Percentiles rank a stretch among this genome's conserved stretches.
phyloP scores from a whole-genome alignment of 106 monocot species.

The Gastrodia elata region DNA sequence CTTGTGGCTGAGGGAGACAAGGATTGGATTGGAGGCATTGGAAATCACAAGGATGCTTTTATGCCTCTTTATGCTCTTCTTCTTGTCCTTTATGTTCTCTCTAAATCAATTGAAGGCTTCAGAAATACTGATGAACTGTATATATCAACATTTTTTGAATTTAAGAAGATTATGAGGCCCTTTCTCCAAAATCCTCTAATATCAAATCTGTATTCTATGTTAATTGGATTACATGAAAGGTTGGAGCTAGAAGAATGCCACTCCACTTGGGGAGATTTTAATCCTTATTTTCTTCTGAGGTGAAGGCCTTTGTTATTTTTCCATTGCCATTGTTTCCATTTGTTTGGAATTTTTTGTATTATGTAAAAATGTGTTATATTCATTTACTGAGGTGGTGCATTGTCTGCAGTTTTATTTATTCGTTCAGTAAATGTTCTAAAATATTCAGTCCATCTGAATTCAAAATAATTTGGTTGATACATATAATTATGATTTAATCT shows the following conservation, averaged over 20 bases:
- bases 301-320: conserved; percentile 17
- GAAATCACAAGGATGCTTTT: conserved; percentile 93
- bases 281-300: conserved; percentile 86
- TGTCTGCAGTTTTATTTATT: neutral
- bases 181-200: conserved; percentile 84
- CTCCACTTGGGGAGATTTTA: conserved; percentile 42
- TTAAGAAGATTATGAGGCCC: conserved; percentile 37
- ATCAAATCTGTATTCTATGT: conserved; percentile 44
- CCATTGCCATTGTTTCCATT: neutral
- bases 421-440: too few relatives aligned
- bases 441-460: too few relatives aligned
- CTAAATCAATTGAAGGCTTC: conserved; percentile 10
- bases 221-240: conserved; percentile 33
- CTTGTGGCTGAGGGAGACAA: conserved; percentile 23
- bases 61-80: conserved; percentile 60
- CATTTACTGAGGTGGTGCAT: neutral
- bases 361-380: neutral
- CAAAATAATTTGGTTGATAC: too few relatives aligned
- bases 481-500: too few relatives aligned
- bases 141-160: conserved; percentile 22
- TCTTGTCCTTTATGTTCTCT: conserved; percentile 64
- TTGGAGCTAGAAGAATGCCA: conserved; percentile 6
- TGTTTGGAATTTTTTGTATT: neutral
- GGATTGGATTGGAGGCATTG: conserved; percentile 93
- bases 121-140: conserved; percentile 12